Percentiles rank a stretch among this genome's conserved stretches.
Evolutionary conservation across 805 yeast genomes (phyloP).

Genomic region (Candida taoyuanica): DNA sequence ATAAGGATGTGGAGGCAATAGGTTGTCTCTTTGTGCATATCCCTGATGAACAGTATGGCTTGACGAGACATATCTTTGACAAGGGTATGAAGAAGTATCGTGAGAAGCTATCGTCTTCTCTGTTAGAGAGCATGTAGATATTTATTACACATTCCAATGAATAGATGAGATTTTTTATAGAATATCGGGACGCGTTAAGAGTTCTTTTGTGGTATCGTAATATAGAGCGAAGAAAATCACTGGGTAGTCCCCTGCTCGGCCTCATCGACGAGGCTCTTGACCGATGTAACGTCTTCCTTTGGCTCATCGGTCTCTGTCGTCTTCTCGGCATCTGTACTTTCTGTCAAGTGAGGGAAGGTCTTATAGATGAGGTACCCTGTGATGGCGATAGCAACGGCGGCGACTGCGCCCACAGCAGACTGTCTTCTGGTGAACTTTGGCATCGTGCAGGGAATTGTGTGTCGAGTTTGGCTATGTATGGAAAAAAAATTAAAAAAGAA

Average conservation of each 20-base stretch:
- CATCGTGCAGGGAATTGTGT: slow-evolving; percentile 5
- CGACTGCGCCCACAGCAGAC: slow-evolving; percentile 8
- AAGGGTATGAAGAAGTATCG: slow-evolving; percentile 6
- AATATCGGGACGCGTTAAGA: neutral
- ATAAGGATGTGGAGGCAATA: slow-evolving; percentile 64
- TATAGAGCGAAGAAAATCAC: neutral
- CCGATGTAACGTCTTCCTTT: slow-evolving; percentile 1
- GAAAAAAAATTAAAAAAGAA: neutral
- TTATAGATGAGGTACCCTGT: slow-evolving; percentile 16
- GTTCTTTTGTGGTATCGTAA: neutral
- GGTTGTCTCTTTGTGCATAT: slow-evolving; percentile 71
- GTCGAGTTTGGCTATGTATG: neutral
- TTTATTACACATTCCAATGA: no score
- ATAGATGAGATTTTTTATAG: neutral
- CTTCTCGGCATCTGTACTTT: no score
- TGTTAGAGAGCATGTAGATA: neutral
- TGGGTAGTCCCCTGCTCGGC: slow-evolving; percentile 5
- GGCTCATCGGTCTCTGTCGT: slow-evolving; percentile 1
- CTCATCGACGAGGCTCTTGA: slow-evolving; percentile 4
- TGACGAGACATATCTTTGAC: slow-evolving; percentile 15
- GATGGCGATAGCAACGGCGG: slow-evolving; percentile 15
- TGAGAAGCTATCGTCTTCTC: neutral
- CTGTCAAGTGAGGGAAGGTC: slow-evolving; percentile 17
- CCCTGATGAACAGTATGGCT: slow-evolving; percentile 37
- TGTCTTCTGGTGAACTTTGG: slow-evolving; percentile 16